phyloP scores from a whole-genome alignment of 163 green algal genomes.

The Chlamydomonas reinhardtii region DNA sequence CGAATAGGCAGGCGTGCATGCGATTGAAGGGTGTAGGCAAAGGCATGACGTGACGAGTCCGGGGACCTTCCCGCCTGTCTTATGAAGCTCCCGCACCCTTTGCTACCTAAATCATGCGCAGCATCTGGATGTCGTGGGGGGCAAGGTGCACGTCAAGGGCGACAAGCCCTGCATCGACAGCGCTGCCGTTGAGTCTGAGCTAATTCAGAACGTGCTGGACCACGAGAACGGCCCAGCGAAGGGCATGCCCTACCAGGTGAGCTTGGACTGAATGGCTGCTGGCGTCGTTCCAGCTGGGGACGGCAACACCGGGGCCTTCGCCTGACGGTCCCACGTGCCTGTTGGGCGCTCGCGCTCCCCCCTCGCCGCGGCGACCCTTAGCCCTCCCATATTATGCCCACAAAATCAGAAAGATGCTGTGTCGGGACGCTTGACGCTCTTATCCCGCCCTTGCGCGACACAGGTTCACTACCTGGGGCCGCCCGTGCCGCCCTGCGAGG shows the following conservation, averaged over 20 bases:
- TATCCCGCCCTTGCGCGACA: not conserved
- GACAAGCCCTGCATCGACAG: constrained; percentile 32
- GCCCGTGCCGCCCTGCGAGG: constrained; percentile 58
- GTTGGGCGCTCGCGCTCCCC: not conserved
- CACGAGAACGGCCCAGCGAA: constrained; percentile 53
- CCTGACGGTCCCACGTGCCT: not conserved
- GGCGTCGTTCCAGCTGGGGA: too few species aligned
- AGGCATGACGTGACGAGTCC: too few species aligned
- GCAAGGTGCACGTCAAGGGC: constrained; percentile 11
- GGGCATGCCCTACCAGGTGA: constrained; percentile 54
- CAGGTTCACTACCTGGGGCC: constrained; percentile 65
- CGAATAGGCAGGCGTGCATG: too few species aligned
- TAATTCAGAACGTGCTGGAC: constrained; percentile 54
- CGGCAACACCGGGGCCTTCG: too few species aligned
- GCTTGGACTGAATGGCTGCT: not conserved
- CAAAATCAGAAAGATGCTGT: not conserved
- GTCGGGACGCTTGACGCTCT: not conserved
- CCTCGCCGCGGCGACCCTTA: too few species aligned
- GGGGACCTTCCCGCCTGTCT: too few species aligned
- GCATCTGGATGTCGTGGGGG: constrained; percentile 25
- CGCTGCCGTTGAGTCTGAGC: constrained; percentile 2
- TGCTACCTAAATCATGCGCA: not conserved
- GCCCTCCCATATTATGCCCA: not conserved
- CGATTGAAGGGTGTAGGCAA: too few species aligned
- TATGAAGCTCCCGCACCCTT: too few species aligned